Base-by-base conservation (phyloP, 1,284 basidiomycete species). In the Xerocomus amazonicus region DNA sequence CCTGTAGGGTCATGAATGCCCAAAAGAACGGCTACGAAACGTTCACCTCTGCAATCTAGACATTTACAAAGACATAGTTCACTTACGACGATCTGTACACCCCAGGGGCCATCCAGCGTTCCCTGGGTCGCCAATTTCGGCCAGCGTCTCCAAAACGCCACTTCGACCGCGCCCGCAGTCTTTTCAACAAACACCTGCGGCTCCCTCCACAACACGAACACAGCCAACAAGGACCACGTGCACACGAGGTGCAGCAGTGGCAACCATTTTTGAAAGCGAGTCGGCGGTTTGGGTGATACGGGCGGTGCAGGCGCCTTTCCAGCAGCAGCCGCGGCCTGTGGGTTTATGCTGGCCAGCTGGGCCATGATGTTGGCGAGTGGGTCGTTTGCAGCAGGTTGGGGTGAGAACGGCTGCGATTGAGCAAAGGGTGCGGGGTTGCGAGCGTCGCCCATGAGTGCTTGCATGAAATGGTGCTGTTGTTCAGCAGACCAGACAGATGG, bases 1-100 rank as follows among this genome's bases (percentile, higher is more conserved):
- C 72, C 55, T 89, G 78, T 4, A 90, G 61, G 1, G 87, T 84
- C 35, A 79, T 78, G 56, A 90, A 89, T 14, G 79, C 83, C 81
- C 83, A 87, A 65, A 90, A 87, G 71, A 90, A 88, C 1, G 84
- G 81, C 87, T 90, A 55, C 9, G 0, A 34, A 46, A 29, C 3
- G 9, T 33, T 43, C 12, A 13, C 29, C 17, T 59, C 9, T 59
- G 43, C 52, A 36, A 53, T 48, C 50, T 42, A 43, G 7, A 41
- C 36, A 40, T 26, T 9, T 31, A n/a, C 39, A 16, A 33, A 6
- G 19, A 13, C 33, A 2, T 23, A 42, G 39, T 47, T 1, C 39
- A 34, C 80, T 60, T 58, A 86, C 84, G 59, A 82, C 73, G 50
- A 73, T 58, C 55, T 80, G 76, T 10, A 84, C 74, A n/a, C 72